Conservation (phyloP, 2,329 filamentous ascomycete species). For the Nemania sp. region DNA sequence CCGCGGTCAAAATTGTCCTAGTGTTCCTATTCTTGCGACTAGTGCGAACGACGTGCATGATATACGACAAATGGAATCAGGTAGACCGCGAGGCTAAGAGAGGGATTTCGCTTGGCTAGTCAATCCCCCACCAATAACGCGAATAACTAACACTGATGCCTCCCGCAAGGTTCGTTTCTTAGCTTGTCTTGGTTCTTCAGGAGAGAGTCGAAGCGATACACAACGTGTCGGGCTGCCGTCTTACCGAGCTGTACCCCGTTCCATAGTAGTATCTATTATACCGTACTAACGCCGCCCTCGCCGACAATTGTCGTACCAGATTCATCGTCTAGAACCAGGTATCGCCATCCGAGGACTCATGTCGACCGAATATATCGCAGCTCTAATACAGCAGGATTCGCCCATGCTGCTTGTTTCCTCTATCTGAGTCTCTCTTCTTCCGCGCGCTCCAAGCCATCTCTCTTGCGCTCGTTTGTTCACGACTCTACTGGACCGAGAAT, state of each 20-base stretch:
- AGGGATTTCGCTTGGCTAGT: neutral
- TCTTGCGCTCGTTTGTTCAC: neutral
- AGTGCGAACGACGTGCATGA: too few relatives aligned
- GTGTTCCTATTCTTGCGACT: neutral
- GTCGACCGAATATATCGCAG: neutral
- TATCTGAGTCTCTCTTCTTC: neutral
- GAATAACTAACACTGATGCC: neutral
- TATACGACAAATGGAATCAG: neutral
- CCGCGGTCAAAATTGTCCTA: neutral
- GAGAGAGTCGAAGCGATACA: neutral
- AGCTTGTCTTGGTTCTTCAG: neutral
- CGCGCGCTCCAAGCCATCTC: neutral
- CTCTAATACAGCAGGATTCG: neutral
- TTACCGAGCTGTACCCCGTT: neutral
- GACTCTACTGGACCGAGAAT: neutral
- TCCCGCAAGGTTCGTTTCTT: neutral
- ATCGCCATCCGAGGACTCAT: neutral
- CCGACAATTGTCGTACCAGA: neutral
- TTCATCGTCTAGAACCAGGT: neutral
- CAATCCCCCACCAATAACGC: neutral
- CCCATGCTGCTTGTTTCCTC: neutral
- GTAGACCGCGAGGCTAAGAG: neutral
- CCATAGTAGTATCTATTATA: neutral
- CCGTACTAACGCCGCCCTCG: conserved; percentile 1
- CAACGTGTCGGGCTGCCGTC: neutral